Base-by-base conservation (phyloP, 495 filamentous ascomycete genomes). In the Lasiosphaeria ovina region DNA sequence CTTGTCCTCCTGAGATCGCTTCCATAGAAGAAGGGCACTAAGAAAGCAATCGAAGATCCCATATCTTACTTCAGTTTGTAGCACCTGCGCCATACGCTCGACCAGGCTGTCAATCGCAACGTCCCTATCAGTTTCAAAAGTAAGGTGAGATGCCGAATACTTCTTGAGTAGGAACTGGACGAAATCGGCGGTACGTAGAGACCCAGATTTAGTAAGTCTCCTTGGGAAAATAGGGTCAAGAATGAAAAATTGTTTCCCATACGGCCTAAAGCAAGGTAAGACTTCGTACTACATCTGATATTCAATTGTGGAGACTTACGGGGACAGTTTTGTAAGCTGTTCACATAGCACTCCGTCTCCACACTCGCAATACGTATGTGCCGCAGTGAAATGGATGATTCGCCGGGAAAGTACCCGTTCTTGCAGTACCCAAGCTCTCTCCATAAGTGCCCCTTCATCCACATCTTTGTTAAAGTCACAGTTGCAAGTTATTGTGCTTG, bases 381-480 rank as follows among this genome's bases (percentile, higher is more conserved):
- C 34, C 45, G 52, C 31, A 33, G 59, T 51, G 16, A 62, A 62
- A 58, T 62, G 60, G 60, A 62, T 54, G 48, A 38, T 62, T 35
- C 60, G 60, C 1, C 60, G 47, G 6, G 60, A 62, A 11, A 62
- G 54, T 7, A 62, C 55, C 34, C 60, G 55, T 54, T 62, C 60
- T 54, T 62, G 55, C 32, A 62, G 40, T 3, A 58, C 60, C 60
- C 55, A 62, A 50, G 54, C 60, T 31, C 60, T 53, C 38, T 54
- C 50, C 35, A 53, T 53, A 35, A 62, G 51, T 48, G 35, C 3
- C 14, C 54, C 48, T 32, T 36, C 16, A 55, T 52, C 54, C 11
- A 61, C 59, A 17, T 61, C 59, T 51, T 51, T 51, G 33, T 61
- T 54, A 54, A 61, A 61, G 34, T 61, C 45, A 40, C 44, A 61